These are phyloP conservation scores for Gentiana straminea DNA, from an alignment of 257 asterid genomes.

Conservation along the genomic window DNA sequence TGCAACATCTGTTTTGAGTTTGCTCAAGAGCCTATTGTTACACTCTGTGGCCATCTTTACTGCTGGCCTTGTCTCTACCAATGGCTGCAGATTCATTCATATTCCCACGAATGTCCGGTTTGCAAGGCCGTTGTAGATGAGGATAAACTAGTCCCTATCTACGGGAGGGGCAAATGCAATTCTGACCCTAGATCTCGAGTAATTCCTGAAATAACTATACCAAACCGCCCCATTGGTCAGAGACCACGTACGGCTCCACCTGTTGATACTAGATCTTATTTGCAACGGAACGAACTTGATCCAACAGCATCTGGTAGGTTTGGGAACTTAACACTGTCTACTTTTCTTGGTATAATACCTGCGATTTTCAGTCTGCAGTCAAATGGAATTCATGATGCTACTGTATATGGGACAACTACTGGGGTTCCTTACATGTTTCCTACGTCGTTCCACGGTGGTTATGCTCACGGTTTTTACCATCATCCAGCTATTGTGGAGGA, in stretches of 20 bases:
- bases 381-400: constrained; percentile 63
- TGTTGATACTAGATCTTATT: constrained; percentile 33
- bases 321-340: constrained; percentile 46
- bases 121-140: constrained; percentile 71
- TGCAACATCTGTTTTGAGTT: constrained; percentile 92
- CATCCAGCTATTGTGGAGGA: constrained; percentile 39
- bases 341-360: constrained; percentile 48
- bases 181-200: constrained; percentile 40
- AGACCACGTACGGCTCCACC: constrained; percentile 61
- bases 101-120: constrained; percentile 77
- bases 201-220: constrained; percentile 34
- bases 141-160: constrained; percentile 73
- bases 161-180: constrained; percentile 71
- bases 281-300: constrained; percentile 44
- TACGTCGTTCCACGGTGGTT: constrained; percentile 61
- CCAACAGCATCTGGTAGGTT: constrained; percentile 52
- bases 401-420: constrained; percentile 68
- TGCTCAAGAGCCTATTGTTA: constrained; percentile 79
- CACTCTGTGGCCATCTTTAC: constrained; percentile 94
- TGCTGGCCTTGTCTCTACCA: constrained; percentile 95
- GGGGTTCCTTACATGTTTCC: constrained; percentile 61
- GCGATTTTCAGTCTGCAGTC: constrained; percentile 54
- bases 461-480: constrained; percentile 54
- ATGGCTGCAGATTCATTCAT: constrained; percentile 83
- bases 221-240: constrained; percentile 62